phyloP scores from a whole-genome alignment of 371 early-diverging fungal genomes.

The Blastocladiella emersonii region DNA sequence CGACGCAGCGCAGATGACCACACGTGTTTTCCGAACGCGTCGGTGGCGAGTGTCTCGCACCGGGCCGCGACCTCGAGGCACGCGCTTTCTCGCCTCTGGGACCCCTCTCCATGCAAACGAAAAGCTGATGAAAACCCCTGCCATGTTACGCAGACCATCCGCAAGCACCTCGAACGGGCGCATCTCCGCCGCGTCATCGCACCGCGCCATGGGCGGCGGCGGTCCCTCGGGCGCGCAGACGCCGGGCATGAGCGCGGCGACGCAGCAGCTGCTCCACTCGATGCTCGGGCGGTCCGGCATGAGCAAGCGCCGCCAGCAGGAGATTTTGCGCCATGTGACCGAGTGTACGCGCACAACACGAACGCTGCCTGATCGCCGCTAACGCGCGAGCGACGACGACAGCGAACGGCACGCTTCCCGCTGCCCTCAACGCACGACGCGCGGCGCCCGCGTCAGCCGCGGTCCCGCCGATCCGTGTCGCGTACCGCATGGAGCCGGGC shows the following conservation, averaged over 20 bases:
- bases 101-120: not conserved
- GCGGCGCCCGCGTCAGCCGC: not conserved
- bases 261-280: not conserved
- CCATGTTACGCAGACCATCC: too few species aligned
- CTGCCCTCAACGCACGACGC: not conserved
- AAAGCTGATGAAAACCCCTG: too few species aligned
- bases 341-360: not conserved
- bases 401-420: not conserved
- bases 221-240: too few species aligned
- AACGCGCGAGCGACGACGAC: too few species aligned
- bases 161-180: too few species aligned
- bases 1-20: too few species aligned
- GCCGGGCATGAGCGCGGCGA: not conserved
- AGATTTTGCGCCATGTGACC: not conserved
- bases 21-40: too few species aligned
- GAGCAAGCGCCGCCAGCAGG: not conserved
- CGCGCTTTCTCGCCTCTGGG: not conserved
- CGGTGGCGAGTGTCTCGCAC: too few species aligned
- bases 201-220: too few species aligned
- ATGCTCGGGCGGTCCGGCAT: not conserved
- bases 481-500: not conserved
- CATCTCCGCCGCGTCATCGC: too few species aligned
- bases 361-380: not conserved
- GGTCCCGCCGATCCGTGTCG: not conserved
- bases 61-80: too few species aligned